Evolutionary conservation across 2,329 filamentous ascomycete species (phyloP).

Genomic region (Epichloe elymi): DNA sequence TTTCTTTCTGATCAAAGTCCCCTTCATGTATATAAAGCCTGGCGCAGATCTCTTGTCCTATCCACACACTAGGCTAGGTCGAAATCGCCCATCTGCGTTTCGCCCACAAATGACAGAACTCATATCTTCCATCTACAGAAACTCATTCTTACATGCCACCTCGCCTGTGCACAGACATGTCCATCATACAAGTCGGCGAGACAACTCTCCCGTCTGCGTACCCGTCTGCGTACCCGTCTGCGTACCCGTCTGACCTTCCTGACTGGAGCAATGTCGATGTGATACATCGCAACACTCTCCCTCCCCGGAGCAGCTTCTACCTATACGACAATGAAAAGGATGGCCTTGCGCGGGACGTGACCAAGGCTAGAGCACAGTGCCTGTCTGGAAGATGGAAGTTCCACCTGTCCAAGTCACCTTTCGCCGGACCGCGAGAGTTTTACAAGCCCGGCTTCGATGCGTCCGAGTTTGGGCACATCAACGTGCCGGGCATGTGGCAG

Average conservation of each 20-base stretch:
- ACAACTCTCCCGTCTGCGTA: background rate
- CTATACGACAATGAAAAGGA: slow-evolving; percentile 34
- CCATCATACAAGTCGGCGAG: background rate
- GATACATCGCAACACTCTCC: slow-evolving; percentile 45
- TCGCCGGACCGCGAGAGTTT: slow-evolving; percentile 30
- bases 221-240: background rate
- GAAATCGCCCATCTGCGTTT: too few species aligned
- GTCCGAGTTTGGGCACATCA: slow-evolving; percentile 26
- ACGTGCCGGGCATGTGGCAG: slow-evolving; percentile 60
- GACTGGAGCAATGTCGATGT: slow-evolving; percentile 50
- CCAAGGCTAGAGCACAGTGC: slow-evolving; percentile 25
- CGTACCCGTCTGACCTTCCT: slow-evolving; percentile 16
- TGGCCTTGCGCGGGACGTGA: slow-evolving; percentile 30
- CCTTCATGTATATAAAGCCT: background rate
- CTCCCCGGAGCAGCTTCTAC: slow-evolving; percentile 41
- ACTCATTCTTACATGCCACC: background rate
- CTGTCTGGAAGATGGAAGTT: slow-evolving; percentile 45
- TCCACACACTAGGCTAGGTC: background rate
- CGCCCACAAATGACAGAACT: too few species aligned
- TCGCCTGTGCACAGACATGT: too few species aligned
- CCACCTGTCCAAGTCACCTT: slow-evolving; percentile 30
- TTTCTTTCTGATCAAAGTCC: background rate
- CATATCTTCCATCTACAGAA: background rate
- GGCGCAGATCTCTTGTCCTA: background rate
- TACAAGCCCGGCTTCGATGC: slow-evolving; percentile 23